phyloP scores from a whole-genome alignment of 805 yeast species.

The Candida tibetensis region DNA sequence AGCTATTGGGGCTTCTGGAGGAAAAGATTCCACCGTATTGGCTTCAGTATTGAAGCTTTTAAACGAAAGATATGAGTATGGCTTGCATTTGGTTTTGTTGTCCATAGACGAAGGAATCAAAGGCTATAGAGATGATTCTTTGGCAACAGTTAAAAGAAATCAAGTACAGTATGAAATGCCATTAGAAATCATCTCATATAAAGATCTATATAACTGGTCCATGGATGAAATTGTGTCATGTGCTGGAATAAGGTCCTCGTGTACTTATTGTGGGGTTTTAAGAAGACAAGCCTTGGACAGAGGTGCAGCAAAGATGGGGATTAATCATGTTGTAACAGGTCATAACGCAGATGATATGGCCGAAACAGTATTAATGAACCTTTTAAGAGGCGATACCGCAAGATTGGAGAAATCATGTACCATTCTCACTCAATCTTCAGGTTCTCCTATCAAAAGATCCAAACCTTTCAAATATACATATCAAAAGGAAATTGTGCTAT shows the following conservation, averaged over 20 bases:
- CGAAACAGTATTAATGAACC: slow-evolving; percentile 93
- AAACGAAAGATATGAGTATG: slow-evolving; percentile 86
- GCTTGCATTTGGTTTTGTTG: slow-evolving; percentile 75
- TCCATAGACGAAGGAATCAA: slow-evolving; percentile 96
- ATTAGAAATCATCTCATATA: slow-evolving; percentile 76
- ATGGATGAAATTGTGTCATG: slow-evolving; percentile 97
- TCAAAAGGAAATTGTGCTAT: slow-evolving; percentile 94
- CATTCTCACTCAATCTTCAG: slow-evolving; percentile 76
- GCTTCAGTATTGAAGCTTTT: slow-evolving; percentile 84
- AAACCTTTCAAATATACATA: slow-evolving; percentile 95
- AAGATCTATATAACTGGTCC: slow-evolving; percentile 92
- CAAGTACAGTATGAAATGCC: slow-evolving; percentile 81
- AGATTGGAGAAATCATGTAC: slow-evolving; percentile 85
- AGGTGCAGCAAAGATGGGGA: slow-evolving; percentile 85
- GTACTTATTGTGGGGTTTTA: slow-evolving; percentile 97
- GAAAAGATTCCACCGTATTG: slow-evolving; percentile 94
- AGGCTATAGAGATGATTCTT: slow-evolving; percentile 95
- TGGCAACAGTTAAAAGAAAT: slow-evolving; percentile 94
- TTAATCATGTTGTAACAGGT: slow-evolving; percentile 92
- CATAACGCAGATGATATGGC: slow-evolving; percentile 99
- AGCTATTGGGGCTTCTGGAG: slow-evolving; percentile 98
- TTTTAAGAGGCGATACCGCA: slow-evolving; percentile 93
- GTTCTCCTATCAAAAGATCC: slow-evolving; percentile 88
- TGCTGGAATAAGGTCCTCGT: slow-evolving; percentile 89
- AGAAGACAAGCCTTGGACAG: slow-evolving; percentile 95